These are phyloP conservation scores for Termitomyces sp. DNA, from an alignment of 768 basidiomycete genomes.

Conservation along the genomic window DNA sequence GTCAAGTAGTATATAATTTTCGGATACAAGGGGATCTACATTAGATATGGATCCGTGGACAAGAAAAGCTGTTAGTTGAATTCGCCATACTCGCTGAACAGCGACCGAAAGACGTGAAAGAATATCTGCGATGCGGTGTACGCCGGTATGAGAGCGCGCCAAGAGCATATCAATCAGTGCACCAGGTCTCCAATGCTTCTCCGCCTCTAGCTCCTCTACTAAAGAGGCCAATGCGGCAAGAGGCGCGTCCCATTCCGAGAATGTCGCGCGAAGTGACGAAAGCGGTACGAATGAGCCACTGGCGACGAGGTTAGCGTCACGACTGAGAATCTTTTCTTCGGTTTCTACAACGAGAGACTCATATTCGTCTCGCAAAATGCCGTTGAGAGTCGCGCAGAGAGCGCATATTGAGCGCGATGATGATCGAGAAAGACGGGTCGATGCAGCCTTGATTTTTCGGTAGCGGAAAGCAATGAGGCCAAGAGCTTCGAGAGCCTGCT, in stretches of 20 bases:
- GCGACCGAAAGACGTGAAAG: slow-evolving; percentile 67
- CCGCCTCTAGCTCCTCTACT: slow-evolving; percentile 56
- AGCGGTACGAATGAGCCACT: slow-evolving; percentile 82
- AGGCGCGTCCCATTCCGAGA: slow-evolving; percentile 87
- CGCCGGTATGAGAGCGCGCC: slow-evolving; percentile 69
- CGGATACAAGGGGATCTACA: slow-evolving; percentile 64
- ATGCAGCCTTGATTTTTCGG: slow-evolving; percentile 63
- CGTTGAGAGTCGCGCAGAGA: slow-evolving; percentile 67
- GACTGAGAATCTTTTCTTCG: slow-evolving; percentile 72
- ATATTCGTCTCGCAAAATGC: slow-evolving; percentile 77
- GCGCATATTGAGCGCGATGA: slow-evolving; percentile 77
- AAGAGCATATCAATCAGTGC: slow-evolving; percentile 78
- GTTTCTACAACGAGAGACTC: slow-evolving; percentile 76
- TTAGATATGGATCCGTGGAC: slow-evolving; percentile 72
- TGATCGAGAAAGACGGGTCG: slow-evolving; percentile 46
- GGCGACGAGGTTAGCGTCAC: slow-evolving; percentile 76
- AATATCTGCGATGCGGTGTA: slow-evolving; percentile 71
- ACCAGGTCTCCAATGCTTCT: slow-evolving; percentile 67
- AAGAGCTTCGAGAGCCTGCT: slow-evolving; percentile 78
- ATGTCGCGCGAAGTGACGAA: slow-evolving; percentile 77
- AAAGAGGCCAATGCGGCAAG: slow-evolving; percentile 67
- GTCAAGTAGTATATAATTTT: slow-evolving; percentile 54
- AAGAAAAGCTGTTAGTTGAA: slow-evolving; percentile 78
- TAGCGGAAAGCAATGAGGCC: slow-evolving; percentile 75
- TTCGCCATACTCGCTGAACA: slow-evolving; percentile 80